These are phyloP conservation scores for Chaetomium globosum DNA, from an alignment of 2,329 filamentous ascomycete genomes.

Conservation along the genomic window DNA sequence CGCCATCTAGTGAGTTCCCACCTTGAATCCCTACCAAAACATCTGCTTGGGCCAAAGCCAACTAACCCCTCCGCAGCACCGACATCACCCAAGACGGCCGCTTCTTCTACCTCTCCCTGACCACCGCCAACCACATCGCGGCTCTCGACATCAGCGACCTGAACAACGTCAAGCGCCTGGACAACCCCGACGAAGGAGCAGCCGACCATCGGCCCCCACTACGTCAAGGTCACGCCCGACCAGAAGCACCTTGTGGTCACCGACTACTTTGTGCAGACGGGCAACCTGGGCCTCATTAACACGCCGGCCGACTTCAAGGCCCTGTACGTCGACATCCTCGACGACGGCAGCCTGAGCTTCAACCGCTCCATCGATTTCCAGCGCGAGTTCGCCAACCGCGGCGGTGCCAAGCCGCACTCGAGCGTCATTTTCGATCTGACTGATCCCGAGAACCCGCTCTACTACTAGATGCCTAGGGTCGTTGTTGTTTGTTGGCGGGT, in stretches of 20 bases:
- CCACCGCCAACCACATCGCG: conserved; percentile 63
- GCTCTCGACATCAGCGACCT: conserved; percentile 64
- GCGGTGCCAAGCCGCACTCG: conserved; percentile 61
- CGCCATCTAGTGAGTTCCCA: conserved; percentile 53
- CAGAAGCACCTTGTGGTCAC: conserved; percentile 66
- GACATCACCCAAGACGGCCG: conserved; percentile 62
- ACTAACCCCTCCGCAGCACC: conserved; percentile 40
- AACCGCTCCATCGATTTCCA: conserved; percentile 63
- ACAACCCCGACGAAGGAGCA: conserved; percentile 62
- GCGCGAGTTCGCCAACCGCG: conserved; percentile 53
- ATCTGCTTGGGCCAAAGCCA: not conserved
- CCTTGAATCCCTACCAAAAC: not conserved
- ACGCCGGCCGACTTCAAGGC: conserved; percentile 65
- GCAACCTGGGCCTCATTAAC: conserved; percentile 62
- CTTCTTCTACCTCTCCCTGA: conserved; percentile 62
- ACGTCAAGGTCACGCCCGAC: conserved; percentile 65
- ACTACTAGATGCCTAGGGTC: conserved; percentile 46
- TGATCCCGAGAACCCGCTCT: conserved; percentile 55
- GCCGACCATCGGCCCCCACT: conserved; percentile 64
- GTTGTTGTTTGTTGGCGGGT: not conserved
- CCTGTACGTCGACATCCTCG: conserved; percentile 61
- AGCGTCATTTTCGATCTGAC: conserved; percentile 59
- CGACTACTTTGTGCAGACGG: conserved; percentile 68
- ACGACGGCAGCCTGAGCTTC: conserved; percentile 59
- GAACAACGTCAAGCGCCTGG: conserved; percentile 62